phyloP scores from a whole-genome alignment of 495 filamentous ascomycete genomes.

The Annulohypoxylon maeteangense region DNA sequence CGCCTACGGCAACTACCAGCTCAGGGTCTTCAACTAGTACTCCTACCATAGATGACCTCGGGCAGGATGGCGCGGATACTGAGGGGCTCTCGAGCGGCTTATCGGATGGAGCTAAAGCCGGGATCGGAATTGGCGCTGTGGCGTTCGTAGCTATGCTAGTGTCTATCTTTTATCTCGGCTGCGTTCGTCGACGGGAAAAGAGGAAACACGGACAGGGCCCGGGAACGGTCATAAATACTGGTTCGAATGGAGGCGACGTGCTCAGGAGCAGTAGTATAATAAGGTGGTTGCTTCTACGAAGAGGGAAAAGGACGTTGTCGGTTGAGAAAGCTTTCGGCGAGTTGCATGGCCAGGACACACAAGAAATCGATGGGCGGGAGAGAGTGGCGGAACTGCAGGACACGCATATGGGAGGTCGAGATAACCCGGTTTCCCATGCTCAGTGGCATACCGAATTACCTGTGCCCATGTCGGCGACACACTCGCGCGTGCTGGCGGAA shows the following conservation, averaged over 20 bases:
- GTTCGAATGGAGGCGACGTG: background rate
- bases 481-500: background rate
- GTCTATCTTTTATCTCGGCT: background rate
- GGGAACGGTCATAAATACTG: background rate
- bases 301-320: background rate
- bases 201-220: background rate
- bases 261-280: background rate
- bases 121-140: slow-evolving; percentile 10
- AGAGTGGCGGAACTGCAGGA: slow-evolving; percentile 19
- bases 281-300: background rate
- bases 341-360: background rate
- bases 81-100: background rate
- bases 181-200: background rate
- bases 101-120: slow-evolving; percentile 1
- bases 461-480: background rate
- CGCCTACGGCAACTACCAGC: background rate
- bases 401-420: slow-evolving; percentile 12
- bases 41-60: background rate
- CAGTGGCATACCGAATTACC: slow-evolving; percentile 13
- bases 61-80: background rate
- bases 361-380: background rate
- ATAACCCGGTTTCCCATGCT: background rate
- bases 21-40: background rate
- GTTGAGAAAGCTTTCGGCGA: background rate
- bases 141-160: slow-evolving; percentile 2